Conservation (phyloP, 1,139 yeast species). For the Yarrowia galli region DNA sequence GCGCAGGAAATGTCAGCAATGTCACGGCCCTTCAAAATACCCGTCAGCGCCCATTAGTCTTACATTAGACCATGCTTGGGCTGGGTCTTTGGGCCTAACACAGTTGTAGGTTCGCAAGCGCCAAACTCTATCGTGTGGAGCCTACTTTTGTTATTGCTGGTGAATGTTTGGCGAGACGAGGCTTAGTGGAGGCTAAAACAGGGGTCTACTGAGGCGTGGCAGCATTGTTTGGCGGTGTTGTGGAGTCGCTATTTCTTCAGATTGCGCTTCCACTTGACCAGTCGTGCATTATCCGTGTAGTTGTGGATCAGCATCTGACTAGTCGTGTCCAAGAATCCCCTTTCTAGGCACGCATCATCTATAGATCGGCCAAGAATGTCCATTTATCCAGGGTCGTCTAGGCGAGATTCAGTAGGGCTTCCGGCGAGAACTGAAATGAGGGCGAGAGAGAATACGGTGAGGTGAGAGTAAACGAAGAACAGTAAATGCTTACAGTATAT, state of each 20-base stretch:
- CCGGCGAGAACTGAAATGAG: constrained; percentile 14
- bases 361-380: constrained; percentile 1
- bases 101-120: constrained; percentile 13
- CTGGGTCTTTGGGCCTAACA: constrained; percentile 18
- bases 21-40: neutral
- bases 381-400: neutral
- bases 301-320: neutral
- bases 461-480: no score
- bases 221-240: neutral
- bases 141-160: constrained; percentile 28
- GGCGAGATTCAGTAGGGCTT: constrained; percentile 4
- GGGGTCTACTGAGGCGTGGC: constrained; percentile 19
- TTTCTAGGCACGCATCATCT: neutral
- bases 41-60: constrained; percentile 24
- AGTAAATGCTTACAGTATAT: no score
- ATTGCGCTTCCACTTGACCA: neutral
- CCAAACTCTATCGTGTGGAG: constrained; percentile 25
- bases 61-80: constrained; percentile 14
- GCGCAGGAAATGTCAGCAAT: no score
- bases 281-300: neutral
- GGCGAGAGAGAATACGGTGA: neutral
- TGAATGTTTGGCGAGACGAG: constrained; percentile 25
- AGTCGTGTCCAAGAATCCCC: neutral
- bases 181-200: constrained; percentile 1
- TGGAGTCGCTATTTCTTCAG: neutral